Evolutionary conservation across 495 filamentous ascomycete genomes (phyloP).

Genomic region (Aspergillus sclerotioniger): DNA sequence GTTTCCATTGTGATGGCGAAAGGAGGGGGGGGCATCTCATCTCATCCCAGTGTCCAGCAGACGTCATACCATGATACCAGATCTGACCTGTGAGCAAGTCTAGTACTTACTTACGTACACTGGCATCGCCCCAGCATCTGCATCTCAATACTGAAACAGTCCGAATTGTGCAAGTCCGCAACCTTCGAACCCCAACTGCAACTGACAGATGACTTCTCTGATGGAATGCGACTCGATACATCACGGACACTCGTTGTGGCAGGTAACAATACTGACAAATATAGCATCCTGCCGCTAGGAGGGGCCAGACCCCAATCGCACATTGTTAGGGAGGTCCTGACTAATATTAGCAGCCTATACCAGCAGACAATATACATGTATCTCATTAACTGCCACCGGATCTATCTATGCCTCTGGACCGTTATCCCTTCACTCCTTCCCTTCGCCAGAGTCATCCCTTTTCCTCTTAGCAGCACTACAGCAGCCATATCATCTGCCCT

Average conservation of each 20-base stretch:
- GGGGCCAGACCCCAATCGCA: conserved; percentile 10
- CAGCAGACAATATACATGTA: neutral
- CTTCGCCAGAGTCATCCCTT: neutral
- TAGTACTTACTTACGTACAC: no score
- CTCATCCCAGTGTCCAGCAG: no score
- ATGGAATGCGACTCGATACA: conserved; percentile 4
- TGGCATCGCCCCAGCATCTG: neutral
- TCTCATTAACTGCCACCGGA: neutral
- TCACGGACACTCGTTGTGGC: conserved; percentile 1
- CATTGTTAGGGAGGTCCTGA: conserved; percentile 1
- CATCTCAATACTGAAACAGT: neutral
- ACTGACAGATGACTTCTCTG: neutral
- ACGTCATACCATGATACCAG: no score
- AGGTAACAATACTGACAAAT: conserved; percentile 5
- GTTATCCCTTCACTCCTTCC: neutral
- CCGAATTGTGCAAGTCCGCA: no score
- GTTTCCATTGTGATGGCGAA: no score
- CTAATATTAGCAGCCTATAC: neutral
- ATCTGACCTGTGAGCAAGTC: no score
- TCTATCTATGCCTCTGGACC: conserved; percentile 1
- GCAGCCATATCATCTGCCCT: neutral
- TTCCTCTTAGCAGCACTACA: neutral
- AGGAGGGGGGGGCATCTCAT: no score
- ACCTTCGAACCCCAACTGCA: neutral
- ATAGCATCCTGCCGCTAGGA: conserved; percentile 13